phyloP scores from a whole-genome alignment of 352 stramenopile genomes.

The Pythium dissimile region DNA sequence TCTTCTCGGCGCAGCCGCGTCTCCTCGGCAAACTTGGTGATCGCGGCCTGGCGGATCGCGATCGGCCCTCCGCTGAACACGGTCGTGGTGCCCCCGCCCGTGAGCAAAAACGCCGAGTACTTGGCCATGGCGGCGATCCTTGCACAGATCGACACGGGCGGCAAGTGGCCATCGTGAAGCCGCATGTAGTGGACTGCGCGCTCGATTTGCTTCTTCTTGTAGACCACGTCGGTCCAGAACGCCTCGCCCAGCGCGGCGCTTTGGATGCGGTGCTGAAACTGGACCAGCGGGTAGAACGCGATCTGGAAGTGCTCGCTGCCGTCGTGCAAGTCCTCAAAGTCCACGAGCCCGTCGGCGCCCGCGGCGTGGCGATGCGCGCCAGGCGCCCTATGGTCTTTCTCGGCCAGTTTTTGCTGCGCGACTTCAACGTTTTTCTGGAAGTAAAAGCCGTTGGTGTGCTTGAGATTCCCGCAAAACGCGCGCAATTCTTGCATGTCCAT shows the following conservation, averaged over 20 bases:
- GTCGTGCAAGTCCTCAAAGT: conserved; percentile 54
- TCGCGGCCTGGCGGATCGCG: conserved; percentile 28
- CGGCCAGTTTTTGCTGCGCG: conserved; percentile 46
- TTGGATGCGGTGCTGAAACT: conserved; percentile 62
- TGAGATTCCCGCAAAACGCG: conserved; percentile 53
- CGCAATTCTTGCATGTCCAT: conserved; percentile 56
- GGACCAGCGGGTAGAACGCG: conserved; percentile 63
- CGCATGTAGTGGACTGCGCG: conserved; percentile 62
- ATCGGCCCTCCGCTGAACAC: conserved; percentile 28
- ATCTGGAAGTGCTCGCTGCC: conserved; percentile 51
- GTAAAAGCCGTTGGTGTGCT: conserved; percentile 44
- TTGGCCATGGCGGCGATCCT: conserved; percentile 25
- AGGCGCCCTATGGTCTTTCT: conserved; percentile 25
- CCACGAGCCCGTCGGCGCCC: conserved; percentile 35
- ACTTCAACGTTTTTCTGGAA: conserved; percentile 62
- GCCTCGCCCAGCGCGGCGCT: conserved; percentile 39
- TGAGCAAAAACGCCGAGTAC: conserved; percentile 7
- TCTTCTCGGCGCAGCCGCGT: conserved; percentile 20
- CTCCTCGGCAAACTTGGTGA: conserved; percentile 48
- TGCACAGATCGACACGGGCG: conserved; percentile 32
- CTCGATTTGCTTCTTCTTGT: conserved; percentile 42
- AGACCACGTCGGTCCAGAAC: conserved; percentile 39
- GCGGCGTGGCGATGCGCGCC: conserved; percentile 10
- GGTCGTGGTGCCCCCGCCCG: conserved; percentile 8
- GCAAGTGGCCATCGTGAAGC: conserved; percentile 46